Evolutionary conservation across 2,329 filamentous ascomycete genomes (phyloP), one percentile per base, ranked within the genome.

Genomic region (Coniochaeta hoffmannii): DNA sequence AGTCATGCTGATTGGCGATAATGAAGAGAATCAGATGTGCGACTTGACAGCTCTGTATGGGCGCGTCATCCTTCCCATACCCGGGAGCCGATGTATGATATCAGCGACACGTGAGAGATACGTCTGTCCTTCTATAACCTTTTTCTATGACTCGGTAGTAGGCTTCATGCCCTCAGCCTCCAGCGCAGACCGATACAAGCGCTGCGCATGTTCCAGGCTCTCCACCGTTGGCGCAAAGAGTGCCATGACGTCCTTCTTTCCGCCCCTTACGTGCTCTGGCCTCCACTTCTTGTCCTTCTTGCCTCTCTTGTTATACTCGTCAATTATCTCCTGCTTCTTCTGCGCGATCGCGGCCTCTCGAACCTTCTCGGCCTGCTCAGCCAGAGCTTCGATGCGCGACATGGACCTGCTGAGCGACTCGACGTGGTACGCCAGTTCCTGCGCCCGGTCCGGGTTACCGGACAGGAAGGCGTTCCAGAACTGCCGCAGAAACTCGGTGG

Each of bases 401-500:
- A 86, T 77, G 0, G 90, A 93, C 57, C 87, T 83, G 57, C 83
- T 82, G 14, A 99, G 78, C 10, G 91, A 93, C 67, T 96, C 89
- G 8, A 88, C 85, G 50, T 97, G 79, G 59, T 89, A 90, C 7
- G 86, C 84, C 14, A 97, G 79, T 71, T 99, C 93, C 41, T 79
- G 79, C 0, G 90, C 89, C 32, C 90, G 86, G 57, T 90, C 86
- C 1, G 89, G 74, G 66, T 97, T 90, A 14, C 92, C 93, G 0
- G 92, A 97, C 26, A 96, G 79, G 66, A 96, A 99, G 0, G 92
- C 85, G 32, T 83, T 81, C 93, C 93, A 99, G 74, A 99, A 99
- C 69, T 97, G 95, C 64, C 93, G 89, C n/a, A 99, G 76, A 65
- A 97, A 99, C 66, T 99, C 94, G 35, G 89, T 87, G 0, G 90